Base-by-base conservation (phyloP, 176 grass and related monocot genomes). In the Phoenix roebelenii region DNA sequence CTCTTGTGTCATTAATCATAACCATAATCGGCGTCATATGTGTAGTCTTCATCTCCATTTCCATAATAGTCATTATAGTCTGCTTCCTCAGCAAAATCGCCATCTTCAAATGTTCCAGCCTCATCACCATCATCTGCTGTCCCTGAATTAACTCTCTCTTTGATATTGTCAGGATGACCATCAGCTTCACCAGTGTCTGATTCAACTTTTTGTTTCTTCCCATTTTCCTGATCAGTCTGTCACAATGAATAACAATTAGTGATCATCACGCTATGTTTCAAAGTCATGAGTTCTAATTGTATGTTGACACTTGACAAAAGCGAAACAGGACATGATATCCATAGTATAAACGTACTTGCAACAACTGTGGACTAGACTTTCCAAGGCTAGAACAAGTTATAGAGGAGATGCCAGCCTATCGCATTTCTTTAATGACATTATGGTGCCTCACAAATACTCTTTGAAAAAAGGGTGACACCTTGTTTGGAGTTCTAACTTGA, bases 201-300 rank as follows among this genome's bases (percentile, higher is more conserved):
- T 52, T 66, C 63, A 5, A 28, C 16, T 18, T 53, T 66, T 29
- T 66, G 63, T 50, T 66, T 54, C 14, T 66, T 66, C 49, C 7
- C 50, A 54, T 2, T 66, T 7, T 28, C 64, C 25, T 53, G 63
- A 4, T 52, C 23, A 54, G 50, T 1, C 64, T 66, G 64, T 29
- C 52, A 54, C 52, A 52, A 26, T 16, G 15, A 1, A 52, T 25
- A 24, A 24, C 9, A 22, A 52, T 7, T 25, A 18, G 25, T 44
- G 35, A 44, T 44, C 35, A 44, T 44, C 10, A 44, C 2, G 35
- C 35, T 12, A 44, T 44, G 35, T 44, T 44, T 32, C 5, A 10
- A 44, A 44, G 1, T 3, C 35, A 44, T 44, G 7, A 3, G 35
- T 14, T 44, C 35, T 44, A 44, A 44, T 14, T 44, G 12, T 10